A percentile compares a stretch with the other conserved stretches of the same genome.
Conservation (phyloP, 139 green algal genomes). For the Chara braunii region DNA sequence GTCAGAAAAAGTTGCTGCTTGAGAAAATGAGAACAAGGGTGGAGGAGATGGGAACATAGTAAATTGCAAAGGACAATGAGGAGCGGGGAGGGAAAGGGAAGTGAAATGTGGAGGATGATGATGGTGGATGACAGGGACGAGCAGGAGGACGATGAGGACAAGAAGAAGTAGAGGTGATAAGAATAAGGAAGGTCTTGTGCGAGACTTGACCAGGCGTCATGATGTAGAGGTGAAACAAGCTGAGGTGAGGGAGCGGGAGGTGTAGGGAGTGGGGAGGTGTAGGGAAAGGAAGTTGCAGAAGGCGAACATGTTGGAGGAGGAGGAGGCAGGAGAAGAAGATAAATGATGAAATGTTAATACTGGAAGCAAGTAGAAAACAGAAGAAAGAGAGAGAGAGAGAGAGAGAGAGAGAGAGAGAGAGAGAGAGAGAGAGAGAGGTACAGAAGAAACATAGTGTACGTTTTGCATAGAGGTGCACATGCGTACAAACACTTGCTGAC, state of each 20-base stretch:
- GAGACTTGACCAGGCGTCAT: background rate
- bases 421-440: too few species aligned
- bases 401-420: too few species aligned
- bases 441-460: too few species aligned
- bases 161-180: background rate
- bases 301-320: background rate
- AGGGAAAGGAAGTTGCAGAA: background rate
- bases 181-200: background rate
- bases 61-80: too few species aligned
- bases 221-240: background rate
- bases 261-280: background rate
- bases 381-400: too few species aligned
- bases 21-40: too few species aligned
- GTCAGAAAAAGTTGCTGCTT: too few species aligned
- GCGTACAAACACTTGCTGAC: too few species aligned
- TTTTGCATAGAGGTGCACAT: too few species aligned
- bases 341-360: constrained; percentile 6
- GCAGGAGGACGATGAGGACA: background rate
- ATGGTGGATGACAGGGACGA: background rate
- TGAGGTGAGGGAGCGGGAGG: background rate
- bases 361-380: background rate
- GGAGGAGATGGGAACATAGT: too few species aligned
- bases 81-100: background rate
- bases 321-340: background rate
- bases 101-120: background rate